Percentiles rank a stretch among this genome's conserved stretches.
phyloP scores from a whole-genome alignment of 495 filamentous ascomycete species.

The Daldinia concentrica region DNA sequence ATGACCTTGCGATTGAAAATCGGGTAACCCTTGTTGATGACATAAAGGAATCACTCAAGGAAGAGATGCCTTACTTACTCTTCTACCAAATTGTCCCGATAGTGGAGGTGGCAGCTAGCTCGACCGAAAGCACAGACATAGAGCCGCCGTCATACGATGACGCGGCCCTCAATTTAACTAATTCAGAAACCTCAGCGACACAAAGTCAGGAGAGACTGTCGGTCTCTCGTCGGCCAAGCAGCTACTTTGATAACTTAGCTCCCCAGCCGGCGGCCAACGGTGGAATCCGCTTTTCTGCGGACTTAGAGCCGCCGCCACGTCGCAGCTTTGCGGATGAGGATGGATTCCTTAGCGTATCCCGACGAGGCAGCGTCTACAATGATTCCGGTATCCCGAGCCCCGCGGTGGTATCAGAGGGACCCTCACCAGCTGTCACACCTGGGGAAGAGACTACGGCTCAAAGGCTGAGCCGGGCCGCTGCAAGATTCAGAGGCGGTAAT shows the following conservation, averaged over 20 bases:
- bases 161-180: conserved; percentile 49
- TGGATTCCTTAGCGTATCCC: conserved; percentile 49
- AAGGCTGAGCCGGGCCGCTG: conserved; percentile 67
- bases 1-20: conserved; percentile 72
- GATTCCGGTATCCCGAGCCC: conserved; percentile 55
- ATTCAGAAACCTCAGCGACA: conserved; percentile 29
- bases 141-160: conserved; percentile 66
- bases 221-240: conserved; percentile 50
- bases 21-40: conserved; percentile 81
- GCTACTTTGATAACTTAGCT: conserved; percentile 52
- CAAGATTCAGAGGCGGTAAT: conserved; percentile 62
- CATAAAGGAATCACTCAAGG: conserved; percentile 72
- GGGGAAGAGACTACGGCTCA: conserved; percentile 61
- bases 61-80: conserved; percentile 92
- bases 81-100: conserved; percentile 96
- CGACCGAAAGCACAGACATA: conserved; percentile 60
- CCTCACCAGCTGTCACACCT: conserved; percentile 53
- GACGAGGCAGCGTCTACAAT: conserved; percentile 58
- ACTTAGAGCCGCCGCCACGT: conserved; percentile 48
- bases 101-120: conserved; percentile 69
- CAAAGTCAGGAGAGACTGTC: conserved; percentile 38
- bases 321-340: conserved; percentile 52
- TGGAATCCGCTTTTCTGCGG: conserved; percentile 55
- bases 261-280: conserved; percentile 44
- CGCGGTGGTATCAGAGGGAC: conserved; percentile 48